These are phyloP conservation scores for Fraxinus anomala DNA, from an alignment of 257 asterid species.

Conservation along the genomic window DNA sequence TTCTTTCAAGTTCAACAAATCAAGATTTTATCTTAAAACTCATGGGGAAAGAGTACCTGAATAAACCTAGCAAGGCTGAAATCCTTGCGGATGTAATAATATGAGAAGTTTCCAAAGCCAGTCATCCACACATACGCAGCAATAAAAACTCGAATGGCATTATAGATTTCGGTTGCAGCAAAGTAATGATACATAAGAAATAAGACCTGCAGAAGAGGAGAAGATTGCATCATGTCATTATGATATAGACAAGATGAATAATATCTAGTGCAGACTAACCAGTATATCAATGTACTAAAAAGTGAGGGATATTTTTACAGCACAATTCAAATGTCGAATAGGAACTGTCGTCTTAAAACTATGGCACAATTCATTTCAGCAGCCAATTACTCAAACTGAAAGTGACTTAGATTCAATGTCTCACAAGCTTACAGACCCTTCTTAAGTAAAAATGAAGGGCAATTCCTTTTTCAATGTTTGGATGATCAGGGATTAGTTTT, in stretches of 20 bases:
- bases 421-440: background rate
- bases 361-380: background rate
- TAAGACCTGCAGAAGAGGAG: slow-evolving; percentile 58
- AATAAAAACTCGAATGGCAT: slow-evolving; percentile 79
- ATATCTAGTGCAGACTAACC: background rate
- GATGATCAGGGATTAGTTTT: background rate
- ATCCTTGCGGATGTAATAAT: slow-evolving; percentile 88
- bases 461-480: background rate
- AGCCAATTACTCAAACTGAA: background rate
- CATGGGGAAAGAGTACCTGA: slow-evolving; percentile 47
- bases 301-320: background rate
- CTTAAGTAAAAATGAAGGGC: background rate
- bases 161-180: slow-evolving; percentile 80
- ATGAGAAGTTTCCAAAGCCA: slow-evolving; percentile 93
- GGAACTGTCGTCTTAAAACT: background rate
- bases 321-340: slow-evolving; percentile 5
- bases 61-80: slow-evolving; percentile 80
- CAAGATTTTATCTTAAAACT: background rate
- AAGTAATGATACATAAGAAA: slow-evolving; percentile 95
- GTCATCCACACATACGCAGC: slow-evolving; percentile 98
- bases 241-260: background rate
- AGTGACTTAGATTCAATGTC: background rate
- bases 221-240: slow-evolving; percentile 30
- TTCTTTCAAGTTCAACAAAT: background rate
- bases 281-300: background rate